A percentile compares a stretch with the other conserved stretches of the same genome.
Conservation (phyloP, 352 stramenopile species). For the Pythium plurisporium region DNA sequence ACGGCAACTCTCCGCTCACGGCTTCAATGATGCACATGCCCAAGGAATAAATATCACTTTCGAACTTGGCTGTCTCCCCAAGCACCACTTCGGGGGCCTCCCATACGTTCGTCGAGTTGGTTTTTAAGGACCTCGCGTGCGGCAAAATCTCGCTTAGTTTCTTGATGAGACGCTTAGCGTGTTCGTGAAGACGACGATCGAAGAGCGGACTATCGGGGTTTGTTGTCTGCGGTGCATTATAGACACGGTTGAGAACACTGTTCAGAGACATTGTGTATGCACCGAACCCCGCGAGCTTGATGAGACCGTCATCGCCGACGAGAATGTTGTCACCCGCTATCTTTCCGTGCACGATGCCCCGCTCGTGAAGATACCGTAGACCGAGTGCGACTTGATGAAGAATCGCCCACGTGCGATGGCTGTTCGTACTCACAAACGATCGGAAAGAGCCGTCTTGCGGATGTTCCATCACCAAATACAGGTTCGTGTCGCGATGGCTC, state of each 20-base stretch:
- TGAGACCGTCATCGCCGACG: slow-evolving; percentile 23
- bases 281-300: slow-evolving; percentile 16
- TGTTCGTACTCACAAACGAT: slow-evolving; percentile 6
- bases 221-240: slow-evolving; percentile 10
- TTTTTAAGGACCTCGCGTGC: neutral
- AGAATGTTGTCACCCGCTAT: neutral
- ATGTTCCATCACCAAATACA: slow-evolving; percentile 10
- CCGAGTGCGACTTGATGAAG: slow-evolving; percentile 43
- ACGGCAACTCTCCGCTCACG: slow-evolving; percentile 10
- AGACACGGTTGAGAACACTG: neutral
- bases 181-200: slow-evolving; percentile 20
- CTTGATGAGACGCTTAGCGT: slow-evolving; percentile 30
- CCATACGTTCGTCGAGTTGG: neutral
- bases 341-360: slow-evolving; percentile 26
- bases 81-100: slow-evolving; percentile 18
- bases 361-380: slow-evolving; percentile 66
- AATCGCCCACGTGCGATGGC: slow-evolving; percentile 17
- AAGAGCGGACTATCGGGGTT: neutral
- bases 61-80: neutral
- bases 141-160: neutral
- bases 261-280: neutral
- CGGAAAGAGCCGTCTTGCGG: slow-evolving; percentile 1
- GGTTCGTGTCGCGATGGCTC: slow-evolving; percentile 1
- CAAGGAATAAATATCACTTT: slow-evolving; percentile 27
- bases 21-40: slow-evolving; percentile 34